phyloP scores from a whole-genome alignment of 208 protist genomes.

The Entamoeba invadens region DNA sequence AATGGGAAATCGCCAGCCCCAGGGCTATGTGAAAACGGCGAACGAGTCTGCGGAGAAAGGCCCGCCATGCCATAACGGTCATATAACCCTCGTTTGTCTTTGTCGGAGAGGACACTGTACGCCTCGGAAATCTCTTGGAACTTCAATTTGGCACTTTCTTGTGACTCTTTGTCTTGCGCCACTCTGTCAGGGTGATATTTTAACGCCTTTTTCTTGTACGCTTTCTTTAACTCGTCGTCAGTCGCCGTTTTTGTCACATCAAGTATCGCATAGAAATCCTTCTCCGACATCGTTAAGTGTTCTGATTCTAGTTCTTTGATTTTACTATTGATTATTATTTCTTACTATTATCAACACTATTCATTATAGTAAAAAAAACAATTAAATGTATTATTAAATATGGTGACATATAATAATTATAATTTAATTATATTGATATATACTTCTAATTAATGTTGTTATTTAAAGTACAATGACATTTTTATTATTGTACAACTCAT shows the following conservation, averaged over 20 bases:
- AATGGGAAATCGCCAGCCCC: background rate
- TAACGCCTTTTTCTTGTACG: background rate
- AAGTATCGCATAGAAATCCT: slow-evolving; percentile 4
- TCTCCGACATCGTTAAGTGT: background rate
- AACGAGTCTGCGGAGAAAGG: background rate
- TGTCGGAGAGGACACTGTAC: slow-evolving; percentile 3
- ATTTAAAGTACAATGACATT: too few relatives aligned
- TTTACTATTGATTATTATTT: too few relatives aligned
- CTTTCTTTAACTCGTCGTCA: background rate
- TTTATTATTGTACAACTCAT: too few relatives aligned
- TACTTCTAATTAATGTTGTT: too few relatives aligned
- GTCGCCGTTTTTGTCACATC: background rate
- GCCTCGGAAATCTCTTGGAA: background rate
- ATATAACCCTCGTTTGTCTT: slow-evolving; percentile 4
- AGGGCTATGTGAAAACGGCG: background rate
- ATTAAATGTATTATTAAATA: too few relatives aligned
- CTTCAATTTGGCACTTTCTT: too few relatives aligned
- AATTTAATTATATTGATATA: too few relatives aligned
- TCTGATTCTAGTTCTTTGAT: too few relatives aligned
- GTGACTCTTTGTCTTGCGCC: background rate
- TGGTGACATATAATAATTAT: too few relatives aligned
- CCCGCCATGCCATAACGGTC: background rate
- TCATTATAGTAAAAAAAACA: too few relatives aligned
- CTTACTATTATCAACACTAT: too few relatives aligned
- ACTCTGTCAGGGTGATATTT: slow-evolving; percentile 9